Conservation (phyloP, 1,139 yeast species). For the Pichia sp. region DNA sequence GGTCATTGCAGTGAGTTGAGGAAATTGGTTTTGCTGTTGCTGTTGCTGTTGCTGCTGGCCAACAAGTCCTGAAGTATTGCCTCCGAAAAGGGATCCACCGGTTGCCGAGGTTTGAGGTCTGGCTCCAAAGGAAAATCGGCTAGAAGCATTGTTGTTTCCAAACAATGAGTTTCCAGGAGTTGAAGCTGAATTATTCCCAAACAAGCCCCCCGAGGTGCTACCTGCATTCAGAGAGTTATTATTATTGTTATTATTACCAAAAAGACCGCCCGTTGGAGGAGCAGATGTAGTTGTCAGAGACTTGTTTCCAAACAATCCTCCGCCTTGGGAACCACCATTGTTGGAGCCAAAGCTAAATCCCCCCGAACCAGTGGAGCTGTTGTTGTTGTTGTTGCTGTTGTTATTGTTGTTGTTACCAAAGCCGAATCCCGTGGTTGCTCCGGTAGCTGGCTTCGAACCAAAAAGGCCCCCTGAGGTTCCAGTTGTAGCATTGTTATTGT, state of each 20-base stretch:
- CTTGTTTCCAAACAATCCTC: slow-evolving; percentile 12
- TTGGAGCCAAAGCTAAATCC: slow-evolving; percentile 30
- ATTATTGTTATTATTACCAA: slow-evolving; percentile 11
- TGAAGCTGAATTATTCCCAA: slow-evolving; percentile 22
- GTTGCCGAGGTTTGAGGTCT: slow-evolving; percentile 15
- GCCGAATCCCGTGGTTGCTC: slow-evolving; percentile 24
- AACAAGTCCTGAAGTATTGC: slow-evolving; percentile 32
- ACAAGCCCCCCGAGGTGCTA: slow-evolving; percentile 24
- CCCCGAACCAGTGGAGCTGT: slow-evolving; percentile 27
- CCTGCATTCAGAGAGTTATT: slow-evolving; percentile 17
- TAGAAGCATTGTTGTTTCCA: slow-evolving; percentile 27
- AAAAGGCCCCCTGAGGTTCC: slow-evolving; percentile 17
- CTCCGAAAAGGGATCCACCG: slow-evolving; percentile 35
- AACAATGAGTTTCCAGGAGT: slow-evolving; percentile 33
- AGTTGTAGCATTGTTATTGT: background rate
- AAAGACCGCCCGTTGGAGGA: slow-evolving; percentile 11
- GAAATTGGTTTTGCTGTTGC: slow-evolving; percentile 32
- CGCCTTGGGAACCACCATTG: slow-evolving; percentile 19
- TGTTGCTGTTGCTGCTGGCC: slow-evolving; percentile 26
- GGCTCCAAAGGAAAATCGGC: slow-evolving; percentile 15
- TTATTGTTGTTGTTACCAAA: slow-evolving; percentile 8
- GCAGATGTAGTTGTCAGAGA: slow-evolving; percentile 4
- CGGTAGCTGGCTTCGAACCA: slow-evolving; percentile 18
- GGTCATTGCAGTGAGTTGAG: slow-evolving; percentile 75
- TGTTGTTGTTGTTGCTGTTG: slow-evolving; percentile 3